These are phyloP conservation scores for Erodium moschatum DNA, from an alignment of 441 rosid genomes.

Conservation along the genomic window DNA sequence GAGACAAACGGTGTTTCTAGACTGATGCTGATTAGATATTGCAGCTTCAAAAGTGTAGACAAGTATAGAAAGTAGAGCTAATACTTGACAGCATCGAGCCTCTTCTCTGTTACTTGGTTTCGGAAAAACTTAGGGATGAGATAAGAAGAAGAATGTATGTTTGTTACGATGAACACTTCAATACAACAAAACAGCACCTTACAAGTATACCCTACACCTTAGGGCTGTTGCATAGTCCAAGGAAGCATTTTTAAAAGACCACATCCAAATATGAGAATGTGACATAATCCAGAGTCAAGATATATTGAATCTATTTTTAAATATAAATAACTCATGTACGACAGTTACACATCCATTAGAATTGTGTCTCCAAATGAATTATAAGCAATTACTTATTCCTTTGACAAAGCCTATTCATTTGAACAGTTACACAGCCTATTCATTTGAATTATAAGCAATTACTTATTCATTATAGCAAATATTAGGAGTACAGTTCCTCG, in stretches of 20 bases:
- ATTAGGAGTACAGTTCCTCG: not conserved
- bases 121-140: not conserved
- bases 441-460: not conserved
- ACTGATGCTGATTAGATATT: not conserved
- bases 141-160: not conserved
- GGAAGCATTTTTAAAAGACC: not conserved
- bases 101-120: not conserved
- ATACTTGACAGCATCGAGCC: not conserved
- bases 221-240: too few relatives aligned
- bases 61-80: not conserved
- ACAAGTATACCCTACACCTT: not conserved
- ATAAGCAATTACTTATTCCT: too few relatives aligned
- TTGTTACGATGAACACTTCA: not conserved
- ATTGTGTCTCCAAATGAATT: not conserved
- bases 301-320: not conserved
- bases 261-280: too few relatives aligned
- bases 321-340: not conserved
- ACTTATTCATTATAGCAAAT: conserved; percentile 8
- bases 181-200: not conserved
- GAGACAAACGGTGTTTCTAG: not conserved
- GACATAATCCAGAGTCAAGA: not conserved
- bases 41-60: not conserved
- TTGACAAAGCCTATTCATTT: too few relatives aligned
- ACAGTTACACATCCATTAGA: not conserved
- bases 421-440: too few relatives aligned